Conservation (phyloP, 805 yeast genomes). For the Monosporozyma servazzii region DNA sequence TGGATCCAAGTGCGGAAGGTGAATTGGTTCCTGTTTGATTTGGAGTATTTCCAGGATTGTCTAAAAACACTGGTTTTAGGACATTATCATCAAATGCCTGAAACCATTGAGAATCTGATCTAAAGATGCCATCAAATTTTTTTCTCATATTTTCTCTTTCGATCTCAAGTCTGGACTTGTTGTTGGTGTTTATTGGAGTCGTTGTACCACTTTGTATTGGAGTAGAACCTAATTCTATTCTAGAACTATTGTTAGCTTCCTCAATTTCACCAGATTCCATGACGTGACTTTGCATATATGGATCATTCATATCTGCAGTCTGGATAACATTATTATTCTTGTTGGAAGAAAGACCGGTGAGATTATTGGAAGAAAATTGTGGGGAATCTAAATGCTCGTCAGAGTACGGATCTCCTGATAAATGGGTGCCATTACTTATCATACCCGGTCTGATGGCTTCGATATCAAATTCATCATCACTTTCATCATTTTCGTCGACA, state of each 20-base stretch:
- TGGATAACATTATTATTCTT: conserved; percentile 1
- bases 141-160: conserved; percentile 8
- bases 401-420: conserved; percentile 17
- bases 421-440: conserved; percentile 4
- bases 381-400: conserved; percentile 18
- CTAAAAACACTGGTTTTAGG: conserved; percentile 82
- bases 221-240: neutral
- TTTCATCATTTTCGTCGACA: conserved; percentile 59
- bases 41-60: conserved; percentile 25
- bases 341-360: neutral
- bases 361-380: conserved; percentile 12
- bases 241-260: neutral
- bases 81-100: conserved; percentile 89
- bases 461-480: conserved; percentile 93
- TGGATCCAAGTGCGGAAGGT: conserved; percentile 5
- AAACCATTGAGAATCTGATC: conserved; percentile 68
- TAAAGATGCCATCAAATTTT: conserved; percentile 19
- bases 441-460: conserved; percentile 47
- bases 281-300: neutral
- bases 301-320: neutral
- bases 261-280: conserved; percentile 2
- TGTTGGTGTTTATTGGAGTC: neutral
- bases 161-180: neutral
- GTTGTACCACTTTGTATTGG: neutral
- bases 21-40: neutral